These are phyloP conservation scores for Suillus decipiens DNA, from an alignment of 768 basidiomycete genomes.

Conservation along the genomic window DNA sequence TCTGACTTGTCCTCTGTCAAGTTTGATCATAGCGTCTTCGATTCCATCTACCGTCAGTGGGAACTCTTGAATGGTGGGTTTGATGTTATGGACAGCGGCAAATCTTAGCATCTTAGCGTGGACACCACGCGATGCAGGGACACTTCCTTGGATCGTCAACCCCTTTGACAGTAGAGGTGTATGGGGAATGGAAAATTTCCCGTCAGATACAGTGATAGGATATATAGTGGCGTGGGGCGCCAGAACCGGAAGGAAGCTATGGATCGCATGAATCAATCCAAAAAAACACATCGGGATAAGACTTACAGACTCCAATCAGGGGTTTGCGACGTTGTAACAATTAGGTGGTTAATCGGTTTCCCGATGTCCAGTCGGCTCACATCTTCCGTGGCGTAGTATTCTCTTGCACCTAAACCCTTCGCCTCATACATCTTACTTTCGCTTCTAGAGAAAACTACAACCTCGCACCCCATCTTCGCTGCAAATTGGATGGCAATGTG, in stretches of 20 bases:
- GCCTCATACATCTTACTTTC: slow-evolving; percentile 37
- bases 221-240: slow-evolving; percentile 25
- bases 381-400: slow-evolving; percentile 36
- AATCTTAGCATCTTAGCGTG: slow-evolving; percentile 38
- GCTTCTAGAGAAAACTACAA: slow-evolving; percentile 37
- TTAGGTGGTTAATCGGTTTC: slow-evolving; percentile 29
- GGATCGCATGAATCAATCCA: not conserved
- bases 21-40: slow-evolving; percentile 27
- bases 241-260: slow-evolving; percentile 29
- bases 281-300: not conserved
- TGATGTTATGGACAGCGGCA: slow-evolving; percentile 30
- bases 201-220: slow-evolving; percentile 27
- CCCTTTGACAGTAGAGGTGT: slow-evolving; percentile 18
- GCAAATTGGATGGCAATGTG: slow-evolving; percentile 42
- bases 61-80: slow-evolving; percentile 34
- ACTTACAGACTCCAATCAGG: slow-evolving; percentile 37
- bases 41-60: slow-evolving; percentile 33
- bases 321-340: slow-evolving; percentile 32
- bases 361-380: slow-evolving; percentile 26
- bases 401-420: slow-evolving; percentile 33
- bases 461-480: slow-evolving; percentile 40
- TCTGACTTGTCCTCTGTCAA: slow-evolving; percentile 29
- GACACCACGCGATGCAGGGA: slow-evolving; percentile 26
- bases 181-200: slow-evolving; percentile 26
- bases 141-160: slow-evolving; percentile 27